Evolutionary conservation across 129 eudicot species (phyloP), one percentile per base, ranked within the genome.

Genomic region (Artemisia argyi): DNA sequence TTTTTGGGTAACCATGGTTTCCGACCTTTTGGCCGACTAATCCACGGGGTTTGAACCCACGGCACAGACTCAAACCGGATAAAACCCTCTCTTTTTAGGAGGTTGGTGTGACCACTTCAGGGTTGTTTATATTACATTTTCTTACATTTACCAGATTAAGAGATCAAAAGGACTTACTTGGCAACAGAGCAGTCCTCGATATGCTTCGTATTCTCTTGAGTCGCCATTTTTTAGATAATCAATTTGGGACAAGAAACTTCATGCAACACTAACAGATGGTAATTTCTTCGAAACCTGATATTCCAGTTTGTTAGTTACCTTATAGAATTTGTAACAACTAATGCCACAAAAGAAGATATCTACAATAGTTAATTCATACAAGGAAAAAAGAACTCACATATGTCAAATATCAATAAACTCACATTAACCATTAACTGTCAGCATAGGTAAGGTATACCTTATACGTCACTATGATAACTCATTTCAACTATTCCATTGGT

Each of bases 171-270:
- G 5, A 50, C 83, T 35, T 47, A 93, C 98, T 93, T 93, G 79
- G 98, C 73, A 73, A 93, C 96, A 44, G 98, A 82, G 81, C 98
- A 93, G 58, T 93, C 98, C 75, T 93, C 98, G 15, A 93, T 85
- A 30, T 89, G 92, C 85, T 93, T 93, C 53, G 73, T 88, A 47
- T 78, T 77, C 48, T 74, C 88, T 78, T 84, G 78, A 7, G 76
- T 89, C 30, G 88, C 82, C 96, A 89, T 89, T 72, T 46, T 58
- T 75, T 44, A n/a, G 57, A 61, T 46, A 48, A 77, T 61, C 14
- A 69, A 51, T 12, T 60, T 20, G 16, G 18, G 55, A 54, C 35
- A 32, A 8, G 28, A 65, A 39, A 53, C 58, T 54, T 64, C 52
- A 62, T 51, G 46, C 51, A 49, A 63, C 51, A 47, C 71, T 50